Evolutionary conservation across 257 asterid genomes (phyloP), one percentile per base, ranked within the genome.

Genomic region (Sherardia arvensis): DNA sequence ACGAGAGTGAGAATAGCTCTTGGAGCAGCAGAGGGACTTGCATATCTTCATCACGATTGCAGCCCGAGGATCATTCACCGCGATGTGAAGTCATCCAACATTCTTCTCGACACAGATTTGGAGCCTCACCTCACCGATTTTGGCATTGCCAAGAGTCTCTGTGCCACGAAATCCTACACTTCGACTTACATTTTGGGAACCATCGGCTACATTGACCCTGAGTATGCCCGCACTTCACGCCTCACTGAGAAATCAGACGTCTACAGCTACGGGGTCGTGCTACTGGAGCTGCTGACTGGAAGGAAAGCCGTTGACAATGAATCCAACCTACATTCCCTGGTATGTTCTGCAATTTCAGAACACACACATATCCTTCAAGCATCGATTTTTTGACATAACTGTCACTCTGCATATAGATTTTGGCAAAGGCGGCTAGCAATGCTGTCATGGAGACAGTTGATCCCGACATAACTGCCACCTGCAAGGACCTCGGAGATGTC

Each of bases 241-340:
- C 89, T 92, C 53, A 92, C 97, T 0, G 97, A 88, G 83, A 92
- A 92, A 73, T 88, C 97, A 14, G 98, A 92, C 61, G 91, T 92
- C 34, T 92, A 92, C 53, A 86, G 97, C 80, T 92, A 75, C 26
- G 98, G 98, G 3, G 77, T 92, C 21, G 98, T 88, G 36, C 81
- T 92, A 0, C 66, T 92, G 32, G 98, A 92, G 80, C 60, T 92
- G 81, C 91, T 92, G 17, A 88, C 95, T 0, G 87, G 95, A 53
- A 82, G 81, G 81, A 92, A 92, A 77, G 86, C 98, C 0, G 98
- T 92, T 8, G 97, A 88, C 51, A 83, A 83, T 22, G 98, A 88
- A 68, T 85, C 86, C 63, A 92, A 92, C 79, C 95, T 92, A 47
- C 98, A 88, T 69, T 85, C 89, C 56, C 63, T 82, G 91, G 98